Conservation (phyloP, 2,329 filamentous ascomycete genomes). For the Fusarium armeniacum region DNA sequence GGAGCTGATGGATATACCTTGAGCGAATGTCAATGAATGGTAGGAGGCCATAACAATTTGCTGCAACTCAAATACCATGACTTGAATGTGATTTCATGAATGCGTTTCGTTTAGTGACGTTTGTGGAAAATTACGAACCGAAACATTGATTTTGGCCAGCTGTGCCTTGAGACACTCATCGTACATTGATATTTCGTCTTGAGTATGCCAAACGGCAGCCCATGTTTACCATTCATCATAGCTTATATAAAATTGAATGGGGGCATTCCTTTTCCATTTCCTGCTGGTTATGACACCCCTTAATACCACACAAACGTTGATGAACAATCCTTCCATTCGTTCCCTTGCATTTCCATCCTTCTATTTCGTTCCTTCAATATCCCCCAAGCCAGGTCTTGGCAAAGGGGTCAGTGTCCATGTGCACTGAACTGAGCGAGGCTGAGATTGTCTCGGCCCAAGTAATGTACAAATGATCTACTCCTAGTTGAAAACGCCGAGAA, state of each 20-base stretch:
- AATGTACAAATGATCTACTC: conserved; percentile 38
- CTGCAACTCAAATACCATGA: not conserved
- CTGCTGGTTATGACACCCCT: conserved; percentile 6
- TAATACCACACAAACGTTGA: conserved; percentile 7
- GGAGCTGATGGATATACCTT: conserved; percentile 37
- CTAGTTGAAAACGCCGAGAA: conserved; percentile 7
- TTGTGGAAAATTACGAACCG: not conserved
- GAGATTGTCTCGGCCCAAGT: conserved; percentile 32
- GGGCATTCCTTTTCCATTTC: conserved; percentile 26
- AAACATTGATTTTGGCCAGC: not conserved
- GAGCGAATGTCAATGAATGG: conserved; percentile 21
- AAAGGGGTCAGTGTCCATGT: conserved; percentile 24
- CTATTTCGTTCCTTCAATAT: conserved; percentile 8
- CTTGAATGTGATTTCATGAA: not conserved
- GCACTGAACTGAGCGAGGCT: conserved; percentile 18
- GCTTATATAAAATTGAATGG: conserved; percentile 18
- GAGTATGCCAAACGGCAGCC: not conserved
- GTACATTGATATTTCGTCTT: conserved; percentile 22
- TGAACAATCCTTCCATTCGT: not conserved
- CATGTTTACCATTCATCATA: conserved; percentile 19
- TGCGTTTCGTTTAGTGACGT: not conserved
- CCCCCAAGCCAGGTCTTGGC: conserved; percentile 9
- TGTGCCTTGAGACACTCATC: conserved; percentile 13
- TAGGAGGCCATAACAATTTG: conserved; percentile 8
- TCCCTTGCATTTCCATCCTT: conserved; percentile 26